phyloP scores from a whole-genome alignment of 306 rosid species.

The Prunus mume region DNA sequence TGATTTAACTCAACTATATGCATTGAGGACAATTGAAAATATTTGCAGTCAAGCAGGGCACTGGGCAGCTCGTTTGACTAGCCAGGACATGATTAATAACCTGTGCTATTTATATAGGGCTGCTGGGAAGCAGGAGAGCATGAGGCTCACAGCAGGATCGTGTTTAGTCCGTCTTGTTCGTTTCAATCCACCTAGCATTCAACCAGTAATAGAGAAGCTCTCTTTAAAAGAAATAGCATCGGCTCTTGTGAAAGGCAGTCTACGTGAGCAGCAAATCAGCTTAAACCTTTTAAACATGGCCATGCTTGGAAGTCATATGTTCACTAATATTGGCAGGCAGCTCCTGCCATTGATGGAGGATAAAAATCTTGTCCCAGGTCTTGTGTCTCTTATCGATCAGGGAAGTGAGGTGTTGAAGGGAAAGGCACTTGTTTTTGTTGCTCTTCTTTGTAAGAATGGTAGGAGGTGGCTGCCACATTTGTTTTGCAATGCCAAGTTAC shows the following conservation, averaged over 20 bases:
- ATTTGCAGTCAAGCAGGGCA: constrained; percentile 87
- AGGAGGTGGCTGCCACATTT: constrained; percentile 93
- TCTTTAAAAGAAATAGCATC: constrained; percentile 84
- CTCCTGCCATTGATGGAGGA: constrained; percentile 79
- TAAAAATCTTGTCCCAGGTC: constrained; percentile 74
- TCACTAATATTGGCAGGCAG: constrained; percentile 67
- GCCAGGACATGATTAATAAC: constrained; percentile 80
- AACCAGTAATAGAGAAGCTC: constrained; percentile 68
- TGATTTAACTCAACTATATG: constrained; percentile 87
- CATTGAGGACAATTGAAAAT: constrained; percentile 88
- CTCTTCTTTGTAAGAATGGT: constrained; percentile 81
- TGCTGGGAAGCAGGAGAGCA: constrained; percentile 86
- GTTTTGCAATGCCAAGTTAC: constrained; percentile 80
- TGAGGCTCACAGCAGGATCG: constrained; percentile 96
- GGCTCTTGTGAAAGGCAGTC: constrained; percentile 73
- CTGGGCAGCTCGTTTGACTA: constrained; percentile 81
- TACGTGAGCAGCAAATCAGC: constrained; percentile 93
- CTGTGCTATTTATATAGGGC: constrained; percentile 87
- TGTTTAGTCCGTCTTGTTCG: constrained; percentile 92
- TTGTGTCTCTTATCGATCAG: constrained; percentile 77
- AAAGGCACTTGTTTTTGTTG: constrained; percentile 74
- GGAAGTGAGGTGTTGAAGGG: constrained; percentile 92
- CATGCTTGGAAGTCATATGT: constrained; percentile 83
- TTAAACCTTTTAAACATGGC: constrained; percentile 82
- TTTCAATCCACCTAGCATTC: constrained; percentile 75